phyloP scores from a whole-genome alignment of 805 yeast genomes.

The Wickerhamomyces kurtzmanii region DNA sequence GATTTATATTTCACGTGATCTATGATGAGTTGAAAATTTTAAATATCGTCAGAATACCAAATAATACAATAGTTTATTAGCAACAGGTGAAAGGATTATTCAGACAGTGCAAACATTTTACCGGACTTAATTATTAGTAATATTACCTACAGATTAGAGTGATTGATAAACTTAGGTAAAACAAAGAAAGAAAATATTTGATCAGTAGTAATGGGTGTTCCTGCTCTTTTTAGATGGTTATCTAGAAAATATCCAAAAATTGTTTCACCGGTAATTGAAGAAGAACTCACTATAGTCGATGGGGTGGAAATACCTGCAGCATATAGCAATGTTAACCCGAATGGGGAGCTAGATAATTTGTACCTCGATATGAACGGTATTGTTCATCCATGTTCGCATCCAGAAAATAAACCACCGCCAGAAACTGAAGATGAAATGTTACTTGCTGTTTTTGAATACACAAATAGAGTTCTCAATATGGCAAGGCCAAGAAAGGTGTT shows the following conservation, averaged over 20 bases:
- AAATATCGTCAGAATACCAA: no score
- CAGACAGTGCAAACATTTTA: no score
- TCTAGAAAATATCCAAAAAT: conserved; percentile 90
- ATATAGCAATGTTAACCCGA: conserved; percentile 75
- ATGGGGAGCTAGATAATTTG: conserved; percentile 90
- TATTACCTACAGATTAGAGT: no score
- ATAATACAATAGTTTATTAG: no score
- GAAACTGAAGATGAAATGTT: conserved; percentile 96
- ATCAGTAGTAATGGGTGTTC: conserved; percentile 68
- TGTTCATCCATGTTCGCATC: conserved; percentile 98
- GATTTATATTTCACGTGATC: no score
- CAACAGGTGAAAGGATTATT: no score
- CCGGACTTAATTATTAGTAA: no score
- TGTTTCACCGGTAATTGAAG: conserved; percentile 83
- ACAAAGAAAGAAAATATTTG: neutral
- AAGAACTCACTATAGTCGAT: conserved; percentile 44
- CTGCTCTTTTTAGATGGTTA: conserved; percentile 95
- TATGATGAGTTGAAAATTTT: no score
- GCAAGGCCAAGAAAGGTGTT: conserved; percentile 91
- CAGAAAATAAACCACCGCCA: conserved; percentile 93
- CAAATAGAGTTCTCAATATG: conserved; percentile 85
- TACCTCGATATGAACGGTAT: conserved; percentile 98
- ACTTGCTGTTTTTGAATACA: conserved; percentile 83
- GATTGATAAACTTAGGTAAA: neutral
- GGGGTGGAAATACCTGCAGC: conserved; percentile 56